Conservation (phyloP, 805 yeast species). For the Cyberlindnera misumaiensis region DNA sequence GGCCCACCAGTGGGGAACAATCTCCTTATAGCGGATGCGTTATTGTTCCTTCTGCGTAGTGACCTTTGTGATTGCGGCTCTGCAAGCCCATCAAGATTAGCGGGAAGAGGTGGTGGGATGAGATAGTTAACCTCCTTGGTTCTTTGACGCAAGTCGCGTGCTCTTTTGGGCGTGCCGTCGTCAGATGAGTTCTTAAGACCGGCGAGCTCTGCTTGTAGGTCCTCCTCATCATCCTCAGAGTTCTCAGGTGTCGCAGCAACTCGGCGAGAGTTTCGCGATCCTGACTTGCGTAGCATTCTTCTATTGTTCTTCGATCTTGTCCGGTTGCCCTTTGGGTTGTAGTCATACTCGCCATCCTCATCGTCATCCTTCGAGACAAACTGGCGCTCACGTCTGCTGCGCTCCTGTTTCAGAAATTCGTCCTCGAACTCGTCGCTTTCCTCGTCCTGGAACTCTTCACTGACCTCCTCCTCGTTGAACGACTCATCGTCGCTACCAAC, state of each 20-base stretch:
- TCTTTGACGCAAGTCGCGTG: slow-evolving; percentile 52
- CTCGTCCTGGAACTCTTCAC: slow-evolving; percentile 18
- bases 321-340: slow-evolving; percentile 4
- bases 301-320: slow-evolving; percentile 11
- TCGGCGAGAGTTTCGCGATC: no score
- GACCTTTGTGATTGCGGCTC: slow-evolving; percentile 9
- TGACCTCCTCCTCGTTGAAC: slow-evolving; percentile 32
- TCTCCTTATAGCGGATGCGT: slow-evolving; percentile 49
- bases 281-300: slow-evolving; percentile 1
- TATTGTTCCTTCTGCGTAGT: slow-evolving; percentile 30
- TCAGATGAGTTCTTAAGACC: slow-evolving; percentile 22
- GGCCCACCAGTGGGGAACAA: slow-evolving; percentile 95
- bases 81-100: slow-evolving; percentile 23
- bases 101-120: slow-evolving; percentile 71
- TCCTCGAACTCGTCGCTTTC: slow-evolving; percentile 11
- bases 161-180: slow-evolving; percentile 29
- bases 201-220: slow-evolving; percentile 53
- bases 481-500: slow-evolving; percentile 24
- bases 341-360: slow-evolving; percentile 20
- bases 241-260: slow-evolving; percentile 2
- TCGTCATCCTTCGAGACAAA: slow-evolving; percentile 25
- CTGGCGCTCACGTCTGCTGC: slow-evolving; percentile 13
- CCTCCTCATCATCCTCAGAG: slow-evolving; percentile 23
- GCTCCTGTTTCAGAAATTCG: slow-evolving; percentile 9
- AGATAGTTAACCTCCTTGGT: slow-evolving; percentile 74